phyloP scores from a whole-genome alignment of 2,329 filamentous ascomycete species.

The Aureobasidium sp. region DNA sequence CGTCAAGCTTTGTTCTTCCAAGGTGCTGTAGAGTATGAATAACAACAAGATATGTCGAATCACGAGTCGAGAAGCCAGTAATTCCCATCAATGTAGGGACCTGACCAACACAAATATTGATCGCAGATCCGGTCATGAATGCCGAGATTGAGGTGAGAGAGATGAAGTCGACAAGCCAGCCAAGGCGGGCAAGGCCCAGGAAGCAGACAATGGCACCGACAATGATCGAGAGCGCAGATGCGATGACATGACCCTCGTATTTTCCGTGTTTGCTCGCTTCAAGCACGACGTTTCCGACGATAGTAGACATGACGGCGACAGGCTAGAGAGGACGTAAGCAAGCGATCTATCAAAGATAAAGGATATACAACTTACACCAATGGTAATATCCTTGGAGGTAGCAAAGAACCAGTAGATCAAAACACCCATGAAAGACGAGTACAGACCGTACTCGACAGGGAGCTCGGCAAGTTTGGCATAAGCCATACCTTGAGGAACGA shows the following conservation, averaged over 20 bases:
- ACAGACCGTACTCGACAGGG: slow-evolving; percentile 76
- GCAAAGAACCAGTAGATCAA: slow-evolving; percentile 96
- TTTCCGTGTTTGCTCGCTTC: slow-evolving; percentile 54
- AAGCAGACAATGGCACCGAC: slow-evolving; percentile 68
- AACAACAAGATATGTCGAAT: slow-evolving; percentile 71
- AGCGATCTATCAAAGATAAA: neutral
- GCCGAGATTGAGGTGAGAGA: slow-evolving; percentile 83
- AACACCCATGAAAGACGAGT: slow-evolving; percentile 94
- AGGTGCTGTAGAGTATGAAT: slow-evolving; percentile 76
- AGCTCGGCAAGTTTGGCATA: slow-evolving; percentile 80
- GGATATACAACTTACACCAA: slow-evolving; percentile 57
- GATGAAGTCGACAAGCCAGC: slow-evolving; percentile 91
- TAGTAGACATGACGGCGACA: slow-evolving; percentile 89
- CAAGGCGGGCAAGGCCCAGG: slow-evolving; percentile 71
- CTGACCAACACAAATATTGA: slow-evolving; percentile 82
- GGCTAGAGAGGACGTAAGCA: slow-evolving; percentile 47
- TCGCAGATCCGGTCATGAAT: slow-evolving; percentile 93
- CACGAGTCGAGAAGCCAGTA: slow-evolving; percentile 51
- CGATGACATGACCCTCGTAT: slow-evolving; percentile 59
- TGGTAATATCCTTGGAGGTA: slow-evolving; percentile 97
- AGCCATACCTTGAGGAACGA: slow-evolving; percentile 96
- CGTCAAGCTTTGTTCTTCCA: slow-evolving; percentile 62
- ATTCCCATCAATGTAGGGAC: slow-evolving; percentile 77
- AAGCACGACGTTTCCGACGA: slow-evolving; percentile 62
- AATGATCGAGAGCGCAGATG: slow-evolving; percentile 71